Base-by-base conservation (phyloP, 768 basidiomycete species). In the Paxillus involutus region DNA sequence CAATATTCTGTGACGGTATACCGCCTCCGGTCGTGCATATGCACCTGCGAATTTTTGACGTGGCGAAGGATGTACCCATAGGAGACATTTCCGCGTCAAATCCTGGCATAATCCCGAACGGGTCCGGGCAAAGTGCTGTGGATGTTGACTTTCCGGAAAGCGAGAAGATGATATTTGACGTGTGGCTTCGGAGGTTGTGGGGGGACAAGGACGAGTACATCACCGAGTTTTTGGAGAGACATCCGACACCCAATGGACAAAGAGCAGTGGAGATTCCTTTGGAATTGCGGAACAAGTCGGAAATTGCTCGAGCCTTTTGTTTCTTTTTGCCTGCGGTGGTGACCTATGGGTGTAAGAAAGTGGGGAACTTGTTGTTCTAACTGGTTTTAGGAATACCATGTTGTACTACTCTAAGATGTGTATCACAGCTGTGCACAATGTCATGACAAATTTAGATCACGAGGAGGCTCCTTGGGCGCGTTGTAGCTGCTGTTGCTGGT, bases 21-120 rank as follows among this genome's bases (percentile, higher is more conserved):
- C 79, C 94, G 3, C 94, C 96, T 2, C 96, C 95, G 0, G 73
- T 77, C 8, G 79, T 99, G 36, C 91, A 96, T 71, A 79, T 98
- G 62, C 96, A 98, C 68, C 68, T 98, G 40, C 84, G 92, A 44
- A 73, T 88, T 59, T 92, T 90, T 66, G 76, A 88, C 56, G 88
- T 92, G 13, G 73, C 77, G 14, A 67, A 66, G 21, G 81, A 83
- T 32, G 76, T 93, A 11, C 91, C 91, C 4, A 84, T 92, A 51
- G 88, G 89, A 26, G 76, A 85, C 66, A 53, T 84, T 52, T 69
- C 80, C 35, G 58, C 66, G 24, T 70, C 69, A 17, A 66, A 71
- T 64, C 73, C 71, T 35, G 51, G 53, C 48, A 66, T 52, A 49
- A 61, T 71, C 48, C 64, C 55, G 37, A 64, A 63, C 50, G 66